Conservation (phyloP, 2,329 filamentous ascomycete species). For the Fonsecaea erecta region DNA sequence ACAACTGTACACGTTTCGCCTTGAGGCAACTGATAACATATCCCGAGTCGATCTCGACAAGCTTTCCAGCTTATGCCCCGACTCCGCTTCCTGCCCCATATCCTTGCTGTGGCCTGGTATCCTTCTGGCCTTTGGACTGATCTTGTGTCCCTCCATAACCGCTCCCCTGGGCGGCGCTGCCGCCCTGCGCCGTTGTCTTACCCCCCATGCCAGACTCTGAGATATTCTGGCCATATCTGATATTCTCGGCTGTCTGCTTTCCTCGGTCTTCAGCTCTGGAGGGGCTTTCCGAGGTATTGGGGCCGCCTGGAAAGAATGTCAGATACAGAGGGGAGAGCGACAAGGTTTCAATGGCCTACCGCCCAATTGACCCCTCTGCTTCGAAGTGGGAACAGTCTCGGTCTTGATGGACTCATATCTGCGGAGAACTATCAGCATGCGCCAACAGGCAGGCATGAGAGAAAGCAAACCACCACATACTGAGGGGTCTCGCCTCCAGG, state of each 20-base stretch:
- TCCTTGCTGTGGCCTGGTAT: slow-evolving; percentile 56
- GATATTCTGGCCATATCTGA: slow-evolving; percentile 61
- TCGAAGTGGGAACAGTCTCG: slow-evolving; percentile 56
- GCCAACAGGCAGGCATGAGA: not conserved
- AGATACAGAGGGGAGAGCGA: slow-evolving; percentile 15
- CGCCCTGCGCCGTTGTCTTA: slow-evolving; percentile 51
- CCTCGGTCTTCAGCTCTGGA: slow-evolving; percentile 37
- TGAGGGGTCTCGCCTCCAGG: slow-evolving; percentile 65
- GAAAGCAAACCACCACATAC: slow-evolving; percentile 44
- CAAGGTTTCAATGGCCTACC: slow-evolving; percentile 44
- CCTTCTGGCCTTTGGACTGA: slow-evolving; percentile 45
- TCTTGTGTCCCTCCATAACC: slow-evolving; percentile 49
- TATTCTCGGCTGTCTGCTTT: slow-evolving; percentile 56
- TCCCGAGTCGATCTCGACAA: not conserved
- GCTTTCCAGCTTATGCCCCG: slow-evolving; percentile 52
- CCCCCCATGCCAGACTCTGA: slow-evolving; percentile 62
- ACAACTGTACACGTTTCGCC: slow-evolving; percentile 22
- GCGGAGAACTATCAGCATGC: not conserved
- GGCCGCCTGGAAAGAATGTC: slow-evolving; percentile 24
- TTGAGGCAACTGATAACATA: slow-evolving; percentile 12
- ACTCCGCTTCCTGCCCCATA: slow-evolving; percentile 61
- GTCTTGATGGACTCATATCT: slow-evolving; percentile 64
- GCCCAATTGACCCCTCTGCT: slow-evolving; percentile 62
- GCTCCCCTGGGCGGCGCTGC: slow-evolving; percentile 41
- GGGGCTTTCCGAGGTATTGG: slow-evolving; percentile 24